A percentile compares a stretch with the other conserved stretches of the same genome.
Evolutionary conservation across 2,329 filamentous ascomycete species (phyloP).

Genomic region (Furcasterigmium sp.): DNA sequence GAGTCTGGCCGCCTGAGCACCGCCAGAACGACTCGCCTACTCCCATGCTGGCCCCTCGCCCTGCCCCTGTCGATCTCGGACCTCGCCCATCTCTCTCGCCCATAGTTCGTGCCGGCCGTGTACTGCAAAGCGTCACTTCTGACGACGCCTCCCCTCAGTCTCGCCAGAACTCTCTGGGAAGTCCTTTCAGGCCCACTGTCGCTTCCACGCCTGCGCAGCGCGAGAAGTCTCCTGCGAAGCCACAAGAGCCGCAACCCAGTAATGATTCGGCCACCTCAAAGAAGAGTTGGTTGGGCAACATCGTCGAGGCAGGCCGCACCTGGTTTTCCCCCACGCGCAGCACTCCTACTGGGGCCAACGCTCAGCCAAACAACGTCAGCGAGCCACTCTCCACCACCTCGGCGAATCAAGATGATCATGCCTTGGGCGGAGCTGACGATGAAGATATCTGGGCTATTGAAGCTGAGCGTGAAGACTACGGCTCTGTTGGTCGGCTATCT

Average conservation of each 20-base stretch:
- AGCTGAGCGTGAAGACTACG: conserved; percentile 39
- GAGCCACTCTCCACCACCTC: too few species aligned
- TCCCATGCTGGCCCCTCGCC: conserved; percentile 11
- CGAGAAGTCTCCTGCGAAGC: conserved; percentile 1
- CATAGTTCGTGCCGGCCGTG: conserved; percentile 52
- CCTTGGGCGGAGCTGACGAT: too few species aligned
- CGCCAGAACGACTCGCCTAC: background rate
- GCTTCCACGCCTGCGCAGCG: background rate
- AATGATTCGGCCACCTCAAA: conserved; percentile 4
- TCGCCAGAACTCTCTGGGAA: conserved; percentile 45
- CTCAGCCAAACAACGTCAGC: too few species aligned
- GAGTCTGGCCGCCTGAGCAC: background rate
- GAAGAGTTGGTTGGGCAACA: conserved; percentile 9
- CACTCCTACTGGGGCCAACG: too few species aligned
- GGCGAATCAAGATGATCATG: too few species aligned
- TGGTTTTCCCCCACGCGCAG: conserved; percentile 9
- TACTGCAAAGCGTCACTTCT: conserved; percentile 52
- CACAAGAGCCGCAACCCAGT: conserved; percentile 6
- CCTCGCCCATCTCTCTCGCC: conserved; percentile 46
- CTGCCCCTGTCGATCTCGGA: conserved; percentile 17
- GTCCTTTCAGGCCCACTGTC: conserved; percentile 40
- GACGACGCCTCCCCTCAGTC: conserved; percentile 52
- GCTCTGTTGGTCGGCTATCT: conserved; percentile 10
- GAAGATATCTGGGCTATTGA: conserved; percentile 54
- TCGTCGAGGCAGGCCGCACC: conserved; percentile 11